Base-by-base conservation (phyloP, 1,284 basidiomycete genomes). In the Xanthoconium separans region DNA sequence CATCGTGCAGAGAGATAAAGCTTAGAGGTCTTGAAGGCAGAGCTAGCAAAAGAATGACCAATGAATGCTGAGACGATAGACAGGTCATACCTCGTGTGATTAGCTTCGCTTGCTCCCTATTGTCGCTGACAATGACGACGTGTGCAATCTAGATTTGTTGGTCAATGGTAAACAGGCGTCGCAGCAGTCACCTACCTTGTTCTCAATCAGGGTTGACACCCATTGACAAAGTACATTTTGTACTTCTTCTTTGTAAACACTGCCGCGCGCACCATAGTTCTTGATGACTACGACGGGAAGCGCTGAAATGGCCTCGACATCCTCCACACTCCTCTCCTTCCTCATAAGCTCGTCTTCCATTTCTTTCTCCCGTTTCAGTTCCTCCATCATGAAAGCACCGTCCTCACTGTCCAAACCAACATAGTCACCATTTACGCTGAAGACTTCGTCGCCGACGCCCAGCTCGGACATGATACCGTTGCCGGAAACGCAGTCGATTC, bases 111-210 rank as follows among this genome's bases (percentile, higher is more conserved):
- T 94, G 90, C 60, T 95, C 93, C 24, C 90, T 83, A 61, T 95
- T 95, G 68, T 98, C 93, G 61, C 91, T 92, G 34, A 95, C 78
- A 43, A 98, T 86, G 45, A 99, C 78, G 40, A 98, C 94, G 70
- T 99, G 96, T 0, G 96, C 96, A 51, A 93, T 77, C 84, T 84
- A 12, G 50, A 24, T 16, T 36, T 16, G 11, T 52, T 34, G 20
- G 9, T 53, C 34, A 54, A 40, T 11, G 9, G 51, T 16, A n/a
- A 20, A 12, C 37, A 51, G 13, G 39, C 13, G 12, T 15, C 33
- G 34, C 24, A 3, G 66, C 8, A 6, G 30, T 22, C 3, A 4
- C 51, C 8, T 53, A 90, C 90, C 73, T 87, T 80, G 64, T 87
- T 91, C 65, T 95, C 91, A 1, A 86, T 82, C 39, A 97, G 75